phyloP scores from a whole-genome alignment of 495 filamentous ascomycete genomes.

The Hapsidospora chrysogenum region DNA sequence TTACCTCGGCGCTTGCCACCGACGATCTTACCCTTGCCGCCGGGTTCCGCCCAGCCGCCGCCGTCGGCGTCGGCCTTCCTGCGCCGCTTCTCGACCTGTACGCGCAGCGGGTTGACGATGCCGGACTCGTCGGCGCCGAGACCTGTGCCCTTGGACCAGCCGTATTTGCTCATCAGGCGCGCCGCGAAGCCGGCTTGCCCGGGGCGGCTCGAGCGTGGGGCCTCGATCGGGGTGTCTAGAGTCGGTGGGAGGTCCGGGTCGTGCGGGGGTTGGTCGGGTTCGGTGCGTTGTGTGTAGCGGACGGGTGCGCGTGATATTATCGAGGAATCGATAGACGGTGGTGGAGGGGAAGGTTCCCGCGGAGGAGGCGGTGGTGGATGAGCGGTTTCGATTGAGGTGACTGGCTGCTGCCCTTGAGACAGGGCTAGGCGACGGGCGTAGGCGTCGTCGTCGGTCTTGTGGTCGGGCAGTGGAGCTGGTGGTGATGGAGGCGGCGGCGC shows the following conservation, averaged over 20 bases:
- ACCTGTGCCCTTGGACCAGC: constrained; percentile 77
- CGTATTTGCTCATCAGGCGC: constrained; percentile 78
- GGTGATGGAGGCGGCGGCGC: constrained; percentile 49
- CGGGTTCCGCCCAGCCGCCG: constrained; percentile 54
- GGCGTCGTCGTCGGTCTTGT: constrained; percentile 52
- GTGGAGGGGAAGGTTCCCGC: constrained; percentile 17
- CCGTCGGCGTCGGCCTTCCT: constrained; percentile 65
- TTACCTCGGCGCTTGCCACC: constrained; percentile 34
- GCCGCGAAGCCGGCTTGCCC: constrained; percentile 69
- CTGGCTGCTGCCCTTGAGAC: constrained; percentile 22
- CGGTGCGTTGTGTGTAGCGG: constrained; percentile 50
- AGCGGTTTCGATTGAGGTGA: too few relatives aligned
- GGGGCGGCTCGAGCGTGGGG: constrained; percentile 44
- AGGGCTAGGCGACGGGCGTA: constrained; percentile 47
- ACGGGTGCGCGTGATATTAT: constrained; percentile 73
- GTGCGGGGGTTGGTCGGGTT: constrained; percentile 23
- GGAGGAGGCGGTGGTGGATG: constrained; percentile 15
- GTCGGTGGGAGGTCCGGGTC: constrained; percentile 26
- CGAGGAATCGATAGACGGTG: constrained; percentile 32
- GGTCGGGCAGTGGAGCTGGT: constrained; percentile 27
- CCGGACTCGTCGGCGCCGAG: constrained; percentile 67
- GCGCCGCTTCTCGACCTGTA: constrained; percentile 67
- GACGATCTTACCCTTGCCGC: constrained; percentile 65
- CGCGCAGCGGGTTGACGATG: constrained; percentile 66
- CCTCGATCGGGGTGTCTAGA: constrained; percentile 1